Evolutionary conservation across 1,139 yeast species (phyloP).

Genomic region (Saccharomycopsis hybrid): DNA sequence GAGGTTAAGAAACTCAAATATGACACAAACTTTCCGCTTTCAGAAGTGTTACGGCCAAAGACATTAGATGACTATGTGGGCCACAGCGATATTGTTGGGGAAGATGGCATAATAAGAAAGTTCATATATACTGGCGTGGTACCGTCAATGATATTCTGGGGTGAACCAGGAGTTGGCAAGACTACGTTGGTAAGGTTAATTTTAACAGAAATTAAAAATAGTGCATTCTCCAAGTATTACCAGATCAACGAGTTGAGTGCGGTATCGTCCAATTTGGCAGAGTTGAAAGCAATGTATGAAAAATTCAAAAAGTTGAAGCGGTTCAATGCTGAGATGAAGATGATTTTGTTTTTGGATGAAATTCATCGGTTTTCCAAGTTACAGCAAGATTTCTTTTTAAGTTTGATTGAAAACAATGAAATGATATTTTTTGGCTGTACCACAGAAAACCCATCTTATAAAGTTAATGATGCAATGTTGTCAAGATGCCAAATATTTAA

Average conservation of each 20-base stretch:
- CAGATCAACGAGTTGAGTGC: slow-evolving; percentile 84
- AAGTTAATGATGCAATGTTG: slow-evolving; percentile 76
- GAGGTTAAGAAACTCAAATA: slow-evolving; percentile 37
- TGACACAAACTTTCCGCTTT: slow-evolving; percentile 61
- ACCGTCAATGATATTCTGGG: slow-evolving; percentile 93
- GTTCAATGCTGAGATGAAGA: slow-evolving; percentile 36
- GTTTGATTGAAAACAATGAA: slow-evolving; percentile 63
- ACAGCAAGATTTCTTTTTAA: slow-evolving; percentile 81
- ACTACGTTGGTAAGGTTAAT: slow-evolving; percentile 60
- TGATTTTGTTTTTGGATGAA: slow-evolving; percentile 85
- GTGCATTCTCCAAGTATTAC: slow-evolving; percentile 31
- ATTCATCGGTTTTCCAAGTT: slow-evolving; percentile 86
- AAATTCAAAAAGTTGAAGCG: slow-evolving; percentile 48
- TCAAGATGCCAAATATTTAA: slow-evolving; percentile 87
- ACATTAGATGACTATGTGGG: slow-evolving; percentile 76
- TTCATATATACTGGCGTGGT: slow-evolving; percentile 53
- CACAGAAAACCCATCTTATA: slow-evolving; percentile 94
- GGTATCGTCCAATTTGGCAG: slow-evolving; percentile 65
- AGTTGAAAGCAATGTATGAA: slow-evolving; percentile 64
- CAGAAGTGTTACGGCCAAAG: slow-evolving; percentile 79
- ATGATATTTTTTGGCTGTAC: slow-evolving; percentile 85
- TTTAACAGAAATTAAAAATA: slow-evolving; percentile 14
- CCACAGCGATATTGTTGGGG: slow-evolving; percentile 74
- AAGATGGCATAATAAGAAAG: slow-evolving; percentile 62
- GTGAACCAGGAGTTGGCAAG: slow-evolving; percentile 94